Evolutionary conservation across 176 grass and related monocot genomes (phyloP).

Genomic region (Canna indica): DNA sequence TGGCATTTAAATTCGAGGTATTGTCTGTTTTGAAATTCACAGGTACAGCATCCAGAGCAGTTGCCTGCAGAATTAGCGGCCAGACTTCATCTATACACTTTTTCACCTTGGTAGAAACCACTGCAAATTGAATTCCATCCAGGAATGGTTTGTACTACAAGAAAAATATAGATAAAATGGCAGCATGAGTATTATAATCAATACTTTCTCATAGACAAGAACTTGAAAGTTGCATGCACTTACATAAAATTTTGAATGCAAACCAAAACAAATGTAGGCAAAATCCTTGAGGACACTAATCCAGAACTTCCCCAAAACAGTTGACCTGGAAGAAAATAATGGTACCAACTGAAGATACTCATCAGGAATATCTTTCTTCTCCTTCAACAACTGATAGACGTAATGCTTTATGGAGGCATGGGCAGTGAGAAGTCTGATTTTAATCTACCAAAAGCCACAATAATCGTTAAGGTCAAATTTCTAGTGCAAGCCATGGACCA

Average conservation of each 20-base stretch:
- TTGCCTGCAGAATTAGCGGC: conserved; percentile 79
- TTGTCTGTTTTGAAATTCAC: conserved; percentile 37
- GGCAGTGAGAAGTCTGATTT: conserved; percentile 71
- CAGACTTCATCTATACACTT: conserved; percentile 77
- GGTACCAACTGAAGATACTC: conserved; percentile 74
- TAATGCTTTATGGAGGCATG: conserved; percentile 97
- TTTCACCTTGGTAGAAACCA: conserved; percentile 78
- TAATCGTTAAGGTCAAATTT: neutral
- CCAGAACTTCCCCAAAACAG: conserved; percentile 76
- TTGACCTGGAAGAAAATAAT: conserved; percentile 66
- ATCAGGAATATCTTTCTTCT: conserved; percentile 57
- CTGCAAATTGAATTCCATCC: conserved; percentile 82
- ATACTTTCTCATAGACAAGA: neutral
- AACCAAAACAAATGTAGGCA: conserved; percentile 57
- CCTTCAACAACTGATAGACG: conserved; percentile 63
- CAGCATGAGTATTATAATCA: conserved; percentile 10
- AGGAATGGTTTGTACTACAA: conserved; percentile 88
- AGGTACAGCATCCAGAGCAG: conserved; percentile 59
- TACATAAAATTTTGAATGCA: conserved; percentile 75
- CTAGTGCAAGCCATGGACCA: neutral
- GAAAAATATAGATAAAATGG: conserved; percentile 14
- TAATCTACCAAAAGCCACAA: conserved; percentile 39
- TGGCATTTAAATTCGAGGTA: conserved; percentile 28
- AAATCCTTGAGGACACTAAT: conserved; percentile 80
- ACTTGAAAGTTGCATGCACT: conserved; percentile 23